Evolutionary conservation across 169 alveolate species (phyloP), one percentile per base, ranked within the genome.

Genomic region (Perkinsus marinus): DNA sequence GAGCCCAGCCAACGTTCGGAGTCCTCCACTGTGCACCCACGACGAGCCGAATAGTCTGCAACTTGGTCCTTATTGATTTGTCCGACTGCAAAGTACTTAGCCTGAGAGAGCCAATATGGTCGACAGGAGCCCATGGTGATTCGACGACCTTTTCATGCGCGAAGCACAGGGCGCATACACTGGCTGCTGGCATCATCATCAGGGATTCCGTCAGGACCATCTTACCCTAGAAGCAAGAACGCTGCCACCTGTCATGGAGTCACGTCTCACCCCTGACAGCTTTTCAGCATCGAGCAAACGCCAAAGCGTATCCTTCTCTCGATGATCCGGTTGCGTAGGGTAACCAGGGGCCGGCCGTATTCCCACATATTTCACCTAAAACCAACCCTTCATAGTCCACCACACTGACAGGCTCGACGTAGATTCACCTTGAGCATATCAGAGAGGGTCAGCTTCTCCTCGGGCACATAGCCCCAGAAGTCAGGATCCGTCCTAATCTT

Each of bases 321-420:
- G 92, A 69, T 95, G 96, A 69, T 95, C 96, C 9, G 96, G 96
- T 68, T 95, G 95, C 3, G 95, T 69, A 19, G 96, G 96, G 46
- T 95, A 95, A 7, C 96, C 96, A 7, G 96, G 94, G 6, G 96
- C 96, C 30, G 96, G 96, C 57, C 96, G 91, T 68, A 95, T 95
- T n/a, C 96, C 96, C 39, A 91, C 91, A 68, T 95, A 95, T 89
- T 95, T 94, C 37, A 68, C 79, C 79, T 57, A 16, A 6, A 13
- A 41, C 10, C 46, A 41, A 10, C 19, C 46, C 10, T 30, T 30
- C 26, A 13, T 26, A 57, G 22, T 26, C 26, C 34, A 2, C 37
- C 7, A 30, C n/a, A n/a, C n/a, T n/a, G n/a, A n/a, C n/a, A n/a
- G n/a, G n/a, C n/a, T n/a, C 79, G 34, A 7, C 30, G 26, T 13